A percentile compares a stretch with the other conserved stretches of the same genome.
These are phyloP conservation scores for Geoglossum cookeanum DNA, from an alignment of 2,329 filamentous ascomycete species.

Conservation along the genomic window DNA sequence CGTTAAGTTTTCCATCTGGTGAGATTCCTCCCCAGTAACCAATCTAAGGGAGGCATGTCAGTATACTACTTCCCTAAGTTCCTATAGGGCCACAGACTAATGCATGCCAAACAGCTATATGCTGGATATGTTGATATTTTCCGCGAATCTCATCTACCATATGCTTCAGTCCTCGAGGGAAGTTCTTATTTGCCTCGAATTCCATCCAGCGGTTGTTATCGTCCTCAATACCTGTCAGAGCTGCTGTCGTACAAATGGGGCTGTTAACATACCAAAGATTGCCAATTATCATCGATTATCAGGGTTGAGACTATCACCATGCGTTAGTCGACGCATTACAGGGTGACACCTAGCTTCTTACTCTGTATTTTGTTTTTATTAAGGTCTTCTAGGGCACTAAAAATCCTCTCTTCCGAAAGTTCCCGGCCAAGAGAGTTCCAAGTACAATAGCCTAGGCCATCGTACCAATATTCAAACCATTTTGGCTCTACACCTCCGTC, in stretches of 20 bases:
- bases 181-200: conserved; percentile 71
- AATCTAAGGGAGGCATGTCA: conserved; percentile 14
- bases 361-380: conserved; percentile 49
- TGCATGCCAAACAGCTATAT: conserved; percentile 90
- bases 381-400: conserved; percentile 53
- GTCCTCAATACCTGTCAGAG: background rate
- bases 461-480: conserved; percentile 80
- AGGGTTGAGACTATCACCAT: conserved; percentile 43
- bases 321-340: background rate
- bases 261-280: conserved; percentile 42
- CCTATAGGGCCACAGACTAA: conserved; percentile 27
- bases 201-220: conserved; percentile 38
- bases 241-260: background rate
- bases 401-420: conserved; percentile 62
- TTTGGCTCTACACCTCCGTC: conserved; percentile 32
- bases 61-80: background rate
- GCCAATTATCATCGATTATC: conserved; percentile 97
- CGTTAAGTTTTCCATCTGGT: conserved; percentile 51
- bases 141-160: conserved; percentile 50
- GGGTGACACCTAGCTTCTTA: conserved; percentile 7
- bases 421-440: conserved; percentile 86
- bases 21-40: conserved; percentile 88
- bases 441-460: conserved; percentile 85
- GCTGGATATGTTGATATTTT: conserved; percentile 51
- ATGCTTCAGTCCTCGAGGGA: conserved; percentile 60